Conservation (phyloP, 306 rosid genomes). For the Mimosa bimucronata region DNA sequence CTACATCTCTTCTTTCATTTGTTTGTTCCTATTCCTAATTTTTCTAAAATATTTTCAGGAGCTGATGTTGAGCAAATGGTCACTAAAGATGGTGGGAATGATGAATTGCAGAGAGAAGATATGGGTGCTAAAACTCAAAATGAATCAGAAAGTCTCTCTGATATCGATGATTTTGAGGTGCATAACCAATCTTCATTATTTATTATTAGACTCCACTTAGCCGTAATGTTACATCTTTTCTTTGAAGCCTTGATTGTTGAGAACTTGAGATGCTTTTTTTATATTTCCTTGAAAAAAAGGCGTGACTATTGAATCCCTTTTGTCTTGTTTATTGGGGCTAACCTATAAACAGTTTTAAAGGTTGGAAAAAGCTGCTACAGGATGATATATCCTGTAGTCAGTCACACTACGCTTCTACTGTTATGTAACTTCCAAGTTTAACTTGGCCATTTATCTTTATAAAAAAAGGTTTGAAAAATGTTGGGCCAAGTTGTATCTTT, state of each 20-base stretch:
- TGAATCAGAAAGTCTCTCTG: constrained; percentile 66
- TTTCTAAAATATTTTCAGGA: constrained; percentile 35
- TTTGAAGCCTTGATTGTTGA: neutral
- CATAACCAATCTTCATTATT: constrained; percentile 12
- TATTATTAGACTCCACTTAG: neutral
- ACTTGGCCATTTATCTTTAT: too few relatives aligned
- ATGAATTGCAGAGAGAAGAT: constrained; percentile 37
- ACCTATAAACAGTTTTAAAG: neutral
- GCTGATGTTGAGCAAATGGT: constrained; percentile 24
- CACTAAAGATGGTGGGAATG: constrained; percentile 32
- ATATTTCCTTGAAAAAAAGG: neutral
- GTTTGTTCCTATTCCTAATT: constrained; percentile 27
- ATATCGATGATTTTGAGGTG: constrained; percentile 69
- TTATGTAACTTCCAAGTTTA: too few relatives aligned
- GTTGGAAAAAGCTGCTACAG: too few relatives aligned
- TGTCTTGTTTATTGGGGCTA: neutral
- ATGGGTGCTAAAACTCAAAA: constrained; percentile 29
- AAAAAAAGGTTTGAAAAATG: neutral
- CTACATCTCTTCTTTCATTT: constrained; percentile 4
- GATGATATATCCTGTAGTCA: too few relatives aligned
- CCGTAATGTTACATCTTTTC: neutral
- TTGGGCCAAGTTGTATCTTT: neutral
- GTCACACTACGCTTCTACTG: too few relatives aligned
- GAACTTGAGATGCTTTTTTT: neutral
- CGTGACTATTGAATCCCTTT: neutral